phyloP scores from a whole-genome alignment of 116 monocot genomes.

The Phalaenopsis hybrid region DNA sequence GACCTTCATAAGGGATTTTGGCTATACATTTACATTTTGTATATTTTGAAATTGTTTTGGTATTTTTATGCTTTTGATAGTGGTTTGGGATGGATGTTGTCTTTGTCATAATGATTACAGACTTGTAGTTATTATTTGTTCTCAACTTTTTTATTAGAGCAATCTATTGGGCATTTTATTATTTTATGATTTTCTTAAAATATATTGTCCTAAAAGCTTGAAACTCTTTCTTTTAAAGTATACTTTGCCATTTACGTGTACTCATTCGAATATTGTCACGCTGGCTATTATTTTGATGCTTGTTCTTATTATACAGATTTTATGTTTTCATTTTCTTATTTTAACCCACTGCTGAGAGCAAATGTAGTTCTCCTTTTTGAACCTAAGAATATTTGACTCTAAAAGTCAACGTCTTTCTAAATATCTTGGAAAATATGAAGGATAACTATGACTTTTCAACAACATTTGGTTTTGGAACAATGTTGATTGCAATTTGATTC shows the following conservation, averaged over 20 bases:
- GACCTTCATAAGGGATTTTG: too few species aligned
- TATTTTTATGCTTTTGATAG: not conserved
- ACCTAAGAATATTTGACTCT: not conserved
- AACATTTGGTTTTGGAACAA: not conserved
- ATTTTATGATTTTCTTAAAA: too few species aligned
- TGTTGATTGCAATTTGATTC: slow-evolving; percentile 9
- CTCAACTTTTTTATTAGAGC: not conserved
- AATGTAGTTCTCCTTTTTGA: not conserved
- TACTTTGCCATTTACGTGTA: not conserved
- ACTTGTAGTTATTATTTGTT: not conserved
- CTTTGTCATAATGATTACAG: not conserved
- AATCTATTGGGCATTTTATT: not conserved
- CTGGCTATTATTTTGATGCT: not conserved
- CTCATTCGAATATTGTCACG: not conserved
- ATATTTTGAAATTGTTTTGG: not conserved
- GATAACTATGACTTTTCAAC: not conserved
- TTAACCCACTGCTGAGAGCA: not conserved
- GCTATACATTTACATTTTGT: not conserved
- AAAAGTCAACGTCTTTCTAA: not conserved
- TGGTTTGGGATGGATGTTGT: not conserved
- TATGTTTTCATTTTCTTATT: not conserved
- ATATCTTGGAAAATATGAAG: not conserved
- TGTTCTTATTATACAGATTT: not conserved
- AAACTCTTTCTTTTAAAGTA: not conserved
- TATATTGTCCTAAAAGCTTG: not conserved